Evolutionary conservation across 2,329 filamentous ascomycete genomes (phyloP), one percentile per base, ranked within the genome.

Genomic region (Gaeumannomyces sp.): DNA sequence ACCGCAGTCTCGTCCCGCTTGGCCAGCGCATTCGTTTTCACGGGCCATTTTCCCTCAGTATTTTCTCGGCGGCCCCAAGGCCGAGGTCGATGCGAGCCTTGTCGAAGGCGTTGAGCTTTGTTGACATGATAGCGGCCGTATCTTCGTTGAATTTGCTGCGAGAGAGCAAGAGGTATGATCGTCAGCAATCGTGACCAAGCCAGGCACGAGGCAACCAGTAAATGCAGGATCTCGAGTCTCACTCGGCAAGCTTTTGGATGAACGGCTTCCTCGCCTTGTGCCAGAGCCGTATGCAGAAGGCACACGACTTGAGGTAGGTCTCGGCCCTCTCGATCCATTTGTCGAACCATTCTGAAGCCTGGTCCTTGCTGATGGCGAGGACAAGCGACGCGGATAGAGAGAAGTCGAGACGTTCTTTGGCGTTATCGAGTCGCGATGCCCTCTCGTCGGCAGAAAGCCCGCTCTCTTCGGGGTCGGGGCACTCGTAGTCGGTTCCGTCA

Each of bases 211-310:
- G 22, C 29, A 29, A 13, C 11, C 22, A 35, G 27, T 14, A 33
- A 28, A 16, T 6, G 19, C 58, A 19, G 19, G 4, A 28, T 16
- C 4, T 57, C 38, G 5, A 16, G 31, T 75, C 80, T 70, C 78
- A 87, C 81, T 88, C 84, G 69, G 84, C 80, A 64, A 92, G 79
- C 61, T 84, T 79, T 66, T 86, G 84, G 38, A 91, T 77, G 68
- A 90, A 84, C 64, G 79, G 77, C 66, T 84, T 84, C 67, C 90
- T 88, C 35, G 83, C 83, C 72, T 86, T 86, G 74, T 93, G 90
- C 83, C 91, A 93, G 69, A 88, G 88, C 67, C 87, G 82, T 63
- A 91, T 88, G 72, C 90, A 93, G 63, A 84, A 81, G 64, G 91
- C 85, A 75, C 90, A 93, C 65, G 77, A 80, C 65, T 80, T 84